Evolutionary conservation across 2,329 filamentous ascomycete genomes (phyloP).

Genomic region (Pseudocercospora eumusae): DNA sequence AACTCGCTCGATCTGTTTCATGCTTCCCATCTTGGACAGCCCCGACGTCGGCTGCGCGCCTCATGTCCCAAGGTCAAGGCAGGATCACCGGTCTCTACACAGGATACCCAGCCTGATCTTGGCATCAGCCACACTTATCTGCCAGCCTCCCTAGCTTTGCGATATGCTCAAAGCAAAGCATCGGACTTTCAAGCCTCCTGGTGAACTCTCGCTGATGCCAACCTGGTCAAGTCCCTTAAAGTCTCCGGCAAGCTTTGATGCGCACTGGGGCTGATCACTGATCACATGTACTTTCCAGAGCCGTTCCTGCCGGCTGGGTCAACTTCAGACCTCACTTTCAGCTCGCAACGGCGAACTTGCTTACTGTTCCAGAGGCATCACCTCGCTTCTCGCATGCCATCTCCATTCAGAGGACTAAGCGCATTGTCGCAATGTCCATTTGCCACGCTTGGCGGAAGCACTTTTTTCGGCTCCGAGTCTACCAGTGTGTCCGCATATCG

Average conservation of each 20-base stretch:
- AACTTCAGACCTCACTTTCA: not conserved
- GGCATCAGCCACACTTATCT: constrained; percentile 2
- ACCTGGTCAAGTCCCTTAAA: constrained; percentile 3
- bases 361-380: not conserved
- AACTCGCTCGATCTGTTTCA: not conserved
- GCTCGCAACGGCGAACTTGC: not conserved
- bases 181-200: constrained; percentile 1
- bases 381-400: not conserved
- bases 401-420: not conserved
- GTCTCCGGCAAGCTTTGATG: constrained; percentile 9
- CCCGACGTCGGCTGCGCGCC: not conserved
- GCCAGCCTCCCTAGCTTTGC: constrained; percentile 1
- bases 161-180: constrained; percentile 10
- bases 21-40: not conserved
- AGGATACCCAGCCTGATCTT: not conserved
- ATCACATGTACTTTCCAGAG: not conserved
- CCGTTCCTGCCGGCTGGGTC: constrained; percentile 6
- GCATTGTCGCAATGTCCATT: not conserved
- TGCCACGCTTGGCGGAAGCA: not conserved
- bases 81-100: not conserved
- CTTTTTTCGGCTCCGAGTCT: not conserved
- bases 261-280: not conserved
- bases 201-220: not conserved
- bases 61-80: not conserved
- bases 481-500: not conserved